Conservation (phyloP, 2,329 filamentous ascomycete genomes). For the Ambrosiella xylebori region DNA sequence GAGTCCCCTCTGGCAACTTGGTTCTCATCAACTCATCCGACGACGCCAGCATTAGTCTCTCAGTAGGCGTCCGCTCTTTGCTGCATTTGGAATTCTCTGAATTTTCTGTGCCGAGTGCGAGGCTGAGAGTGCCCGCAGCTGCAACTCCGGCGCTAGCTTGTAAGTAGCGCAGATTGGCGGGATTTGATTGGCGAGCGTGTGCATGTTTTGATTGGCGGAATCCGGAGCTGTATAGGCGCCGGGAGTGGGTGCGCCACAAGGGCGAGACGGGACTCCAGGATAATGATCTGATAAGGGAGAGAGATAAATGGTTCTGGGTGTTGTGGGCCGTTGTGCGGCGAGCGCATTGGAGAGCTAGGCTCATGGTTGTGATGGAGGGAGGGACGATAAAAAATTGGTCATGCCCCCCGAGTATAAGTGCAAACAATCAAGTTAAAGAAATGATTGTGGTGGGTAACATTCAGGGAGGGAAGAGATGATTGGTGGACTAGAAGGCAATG, state of each 20-base stretch:
- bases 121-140: not conserved
- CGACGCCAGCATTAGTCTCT: conserved; percentile 71
- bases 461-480: not conserved
- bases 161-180: not conserved
- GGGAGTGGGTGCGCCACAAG: not conserved
- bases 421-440: not conserved
- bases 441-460: not conserved
- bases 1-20: conserved; percentile 43
- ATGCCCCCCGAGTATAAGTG: not conserved
- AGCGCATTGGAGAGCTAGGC: conserved; percentile 9
- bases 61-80: conserved; percentile 20
- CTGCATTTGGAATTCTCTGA: not conserved
- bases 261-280: not conserved
- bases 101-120: not conserved
- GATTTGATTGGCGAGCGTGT: not conserved
- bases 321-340: not conserved
- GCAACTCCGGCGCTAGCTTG: conserved; percentile 4
- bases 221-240: not conserved
- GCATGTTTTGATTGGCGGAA: not conserved
- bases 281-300: not conserved
- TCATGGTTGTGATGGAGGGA: conserved; percentile 6
- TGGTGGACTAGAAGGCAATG: not conserved
- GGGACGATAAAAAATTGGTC: not conserved
- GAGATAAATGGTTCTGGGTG: not conserved
- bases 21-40: conserved; percentile 65